Evolutionary conservation across 2,329 filamentous ascomycete genomes (phyloP), one percentile per base, ranked within the genome.

Genomic region (Ophiostoma fasciatum): DNA sequence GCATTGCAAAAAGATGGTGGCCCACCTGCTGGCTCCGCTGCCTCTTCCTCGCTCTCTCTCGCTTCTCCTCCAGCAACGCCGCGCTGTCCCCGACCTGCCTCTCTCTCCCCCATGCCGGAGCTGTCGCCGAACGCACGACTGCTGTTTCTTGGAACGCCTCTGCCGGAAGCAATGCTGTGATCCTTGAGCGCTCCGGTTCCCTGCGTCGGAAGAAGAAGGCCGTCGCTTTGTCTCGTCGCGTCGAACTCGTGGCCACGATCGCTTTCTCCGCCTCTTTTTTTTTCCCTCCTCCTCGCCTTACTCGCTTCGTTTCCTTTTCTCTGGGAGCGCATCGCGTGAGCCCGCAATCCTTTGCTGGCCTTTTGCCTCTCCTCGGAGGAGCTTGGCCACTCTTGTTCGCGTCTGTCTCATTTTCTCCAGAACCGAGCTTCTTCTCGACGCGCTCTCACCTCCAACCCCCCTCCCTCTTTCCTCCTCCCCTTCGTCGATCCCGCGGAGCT

Each of bases 1-100:
- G 36, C 40, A 36, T 31, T 33, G 35, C 28, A 33, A 33, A 26
- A 27, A 36, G 26, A 30, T 33, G 22, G 25, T 22, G 23, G 26
- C 34, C 21, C 25, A n/a, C n/a, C n/a, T n/a, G n/a, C n/a, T n/a
- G n/a, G n/a, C n/a, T n/a, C n/a, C n/a, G n/a, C 30, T 28, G 29
- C 33, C 13, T 30, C 7, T 28, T 28, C 31, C 23, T 26, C 35
- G 32, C 39, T 38, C 20, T 29, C 18, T 36, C 33, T 32, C 27
- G 20, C 19, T 33, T 33, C 23, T 21, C 19, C 14, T 29, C 28
- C n/a, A 25, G 21, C 36, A 30, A 29, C 28, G 7, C 28, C n/a
- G n/a, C n/a, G n/a, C n/a, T n/a, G n/a, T n/a, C n/a, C n/a, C n/a
- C n/a, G n/a, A n/a, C n/a, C n/a, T n/a, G n/a, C n/a, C n/a, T n/a